phyloP scores from a whole-genome alignment of 495 filamentous ascomycete species.

The Neurospora terricola region DNA sequence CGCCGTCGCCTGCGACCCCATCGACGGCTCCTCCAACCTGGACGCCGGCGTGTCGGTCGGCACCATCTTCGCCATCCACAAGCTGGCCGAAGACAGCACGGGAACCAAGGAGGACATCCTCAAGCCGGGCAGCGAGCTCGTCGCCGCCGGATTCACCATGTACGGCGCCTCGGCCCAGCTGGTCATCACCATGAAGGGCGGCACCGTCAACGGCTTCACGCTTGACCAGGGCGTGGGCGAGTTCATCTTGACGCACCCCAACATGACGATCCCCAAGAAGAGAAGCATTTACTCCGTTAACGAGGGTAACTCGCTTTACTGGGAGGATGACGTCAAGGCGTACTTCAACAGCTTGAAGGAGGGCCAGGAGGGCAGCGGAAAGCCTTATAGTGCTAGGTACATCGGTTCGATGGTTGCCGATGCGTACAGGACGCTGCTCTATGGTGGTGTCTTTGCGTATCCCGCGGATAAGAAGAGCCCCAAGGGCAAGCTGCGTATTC shows the following conservation, averaged over 20 bases:
- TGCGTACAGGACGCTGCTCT: conserved; percentile 89
- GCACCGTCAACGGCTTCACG: conserved; percentile 92
- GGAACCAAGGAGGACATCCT: conserved; percentile 76
- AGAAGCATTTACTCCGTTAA: conserved; percentile 95
- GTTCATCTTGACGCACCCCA: conserved; percentile 94
- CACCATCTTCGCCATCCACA: conserved; percentile 94
- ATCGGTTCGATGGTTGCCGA: conserved; percentile 98
- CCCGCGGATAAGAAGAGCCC: conserved; percentile 95
- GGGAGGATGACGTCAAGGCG: conserved; percentile 77
- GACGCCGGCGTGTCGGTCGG: conserved; percentile 97
- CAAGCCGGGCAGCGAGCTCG: conserved; percentile 77
- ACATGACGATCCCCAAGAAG: conserved; percentile 76
- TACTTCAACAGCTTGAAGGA: conserved; percentile 88
- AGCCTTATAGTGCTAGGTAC: conserved; percentile 91
- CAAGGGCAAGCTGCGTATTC: conserved; percentile 93
- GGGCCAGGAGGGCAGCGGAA: conserved; percentile 50
- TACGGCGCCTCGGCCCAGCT: conserved; percentile 95
- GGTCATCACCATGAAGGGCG: conserved; percentile 93
- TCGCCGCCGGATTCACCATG: conserved; percentile 97
- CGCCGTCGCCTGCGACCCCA: conserved; percentile 93
- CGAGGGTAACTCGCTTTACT: conserved; percentile 94
- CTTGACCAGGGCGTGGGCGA: conserved; percentile 92
- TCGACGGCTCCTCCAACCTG: conserved; percentile 94
- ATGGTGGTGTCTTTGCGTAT: conserved; percentile 96
- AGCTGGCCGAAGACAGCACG: conserved; percentile 59